Base-by-base conservation (phyloP, 2,329 filamentous ascomycete species). In the Pseudophaeomoniella oleicola region DNA sequence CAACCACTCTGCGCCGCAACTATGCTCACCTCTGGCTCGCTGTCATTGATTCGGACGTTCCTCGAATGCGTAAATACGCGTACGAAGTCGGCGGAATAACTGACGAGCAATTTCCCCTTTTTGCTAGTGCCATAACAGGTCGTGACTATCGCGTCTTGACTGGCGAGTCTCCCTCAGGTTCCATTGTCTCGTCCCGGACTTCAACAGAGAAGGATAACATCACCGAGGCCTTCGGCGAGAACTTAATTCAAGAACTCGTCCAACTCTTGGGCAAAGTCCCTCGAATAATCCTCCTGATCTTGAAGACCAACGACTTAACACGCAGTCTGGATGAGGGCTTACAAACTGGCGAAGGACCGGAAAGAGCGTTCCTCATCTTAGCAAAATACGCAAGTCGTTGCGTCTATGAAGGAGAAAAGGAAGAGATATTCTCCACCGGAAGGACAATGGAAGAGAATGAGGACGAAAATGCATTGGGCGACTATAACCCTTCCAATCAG, bases 11-110 rank as follows among this genome's bases (percentile, higher is more conserved):
- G 17, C 78, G 86, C 36, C 75, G 86, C 16, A 83, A 80, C 13
- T 98, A 98, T 50, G 90, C 90, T 36, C 93, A 94, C 58, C 81
- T 98, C 55, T 98, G 90, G 90, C 75, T 98, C 9, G 87, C 90
- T 4, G 84, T 98, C 16, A 81, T 98, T 36, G 84, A 96, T 47
- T 81, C 81, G 0, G 84, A 98, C 51, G 79, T 94, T 60, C 60
- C 69, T 3, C 67, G 69, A 14, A 98, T 98, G 90, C 80, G 85
- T 46, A 76, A 78, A 49, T 93, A 94, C 55, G 81, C 88, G 2
- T 73, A 79, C 47, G 82, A 94, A 51, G 85, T 96, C 2, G 90
- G 88, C 2, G 85, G 85, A 10, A 78, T 98, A 41, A 80, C 70
- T 4, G 86, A 94, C 42, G 78, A 86, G 46, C 81, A 94, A 50